Evolutionary conservation across 768 basidiomycete genomes (phyloP).

Genomic region (Tephrocybe sp.): DNA sequence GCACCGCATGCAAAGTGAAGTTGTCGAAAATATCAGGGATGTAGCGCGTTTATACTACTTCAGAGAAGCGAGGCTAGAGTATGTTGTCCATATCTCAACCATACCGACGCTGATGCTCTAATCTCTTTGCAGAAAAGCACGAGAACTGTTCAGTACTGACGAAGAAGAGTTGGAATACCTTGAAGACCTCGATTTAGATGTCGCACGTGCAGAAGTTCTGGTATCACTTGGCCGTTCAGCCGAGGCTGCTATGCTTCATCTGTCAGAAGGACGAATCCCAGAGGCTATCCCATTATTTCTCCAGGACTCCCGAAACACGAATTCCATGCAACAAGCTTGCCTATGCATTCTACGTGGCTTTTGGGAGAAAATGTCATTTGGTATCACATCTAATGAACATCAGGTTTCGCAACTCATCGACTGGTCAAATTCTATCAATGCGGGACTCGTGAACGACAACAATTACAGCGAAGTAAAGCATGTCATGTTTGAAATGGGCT

Average conservation of each 20-base stretch:
- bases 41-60: slow-evolving; percentile 48
- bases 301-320: slow-evolving; percentile 23
- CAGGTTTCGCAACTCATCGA: slow-evolving; percentile 22
- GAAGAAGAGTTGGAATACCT: slow-evolving; percentile 59
- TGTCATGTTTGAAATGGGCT: background rate
- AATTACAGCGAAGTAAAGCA: slow-evolving; percentile 1
- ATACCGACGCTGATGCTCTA: background rate
- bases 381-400: slow-evolving; percentile 16
- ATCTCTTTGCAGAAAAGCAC: slow-evolving; percentile 38
- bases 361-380: slow-evolving; percentile 47
- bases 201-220: slow-evolving; percentile 44
- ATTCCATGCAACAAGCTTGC: slow-evolving; percentile 32
- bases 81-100: slow-evolving; percentile 3
- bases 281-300: slow-evolving; percentile 49
- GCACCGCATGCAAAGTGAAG: slow-evolving; percentile 25
- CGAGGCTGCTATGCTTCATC: slow-evolving; percentile 53
- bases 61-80: slow-evolving; percentile 35
- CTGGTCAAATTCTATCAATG: slow-evolving; percentile 19
- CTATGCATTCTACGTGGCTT: slow-evolving; percentile 39
- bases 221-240: slow-evolving; percentile 35
- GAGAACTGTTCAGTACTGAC: slow-evolving; percentile 43
- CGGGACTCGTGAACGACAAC: slow-evolving; percentile 7
- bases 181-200: slow-evolving; percentile 50
- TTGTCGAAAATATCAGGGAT: slow-evolving; percentile 35
- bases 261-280: slow-evolving; percentile 41